Evolutionary conservation across 2,329 filamentous ascomycete species (phyloP).

Genomic region (Pseudogymnoascus sp.): DNA sequence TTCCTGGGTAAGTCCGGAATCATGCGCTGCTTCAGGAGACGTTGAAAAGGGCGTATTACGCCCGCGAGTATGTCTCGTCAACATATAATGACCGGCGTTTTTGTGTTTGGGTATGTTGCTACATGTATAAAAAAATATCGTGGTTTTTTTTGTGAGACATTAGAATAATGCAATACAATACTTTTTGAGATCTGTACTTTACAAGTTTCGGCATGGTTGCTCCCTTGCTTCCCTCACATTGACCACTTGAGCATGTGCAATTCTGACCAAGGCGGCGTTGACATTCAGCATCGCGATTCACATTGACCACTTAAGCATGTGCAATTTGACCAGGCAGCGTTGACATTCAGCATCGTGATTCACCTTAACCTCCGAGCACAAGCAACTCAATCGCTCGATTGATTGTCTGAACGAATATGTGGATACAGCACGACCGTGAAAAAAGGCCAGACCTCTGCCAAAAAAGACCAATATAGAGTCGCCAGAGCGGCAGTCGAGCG

Average conservation of each 20-base stretch:
- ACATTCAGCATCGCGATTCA: no score
- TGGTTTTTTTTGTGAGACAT: neutral
- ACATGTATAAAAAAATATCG: neutral
- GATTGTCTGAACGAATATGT: slow-evolving; percentile 2
- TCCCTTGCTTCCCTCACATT: neutral
- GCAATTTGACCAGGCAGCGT: neutral
- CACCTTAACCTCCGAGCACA: neutral
- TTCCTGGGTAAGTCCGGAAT: slow-evolving; percentile 92
- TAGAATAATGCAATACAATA: slow-evolving; percentile 1
- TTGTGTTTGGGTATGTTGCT: slow-evolving; percentile 4
- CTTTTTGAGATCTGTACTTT: slow-evolving; percentile 6
- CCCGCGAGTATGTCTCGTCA: slow-evolving; percentile 5
- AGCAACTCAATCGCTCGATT: neutral
- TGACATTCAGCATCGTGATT: neutral
- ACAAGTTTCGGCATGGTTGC: neutral
- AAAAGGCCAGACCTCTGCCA: neutral
- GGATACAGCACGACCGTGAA: neutral
- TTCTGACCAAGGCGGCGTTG: no score
- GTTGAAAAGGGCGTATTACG: slow-evolving; percentile 37
- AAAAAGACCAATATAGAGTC: neutral
- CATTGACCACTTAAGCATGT: no score
- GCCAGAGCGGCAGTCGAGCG: neutral
- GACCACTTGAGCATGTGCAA: neutral
- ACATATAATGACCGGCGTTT: slow-evolving; percentile 7
- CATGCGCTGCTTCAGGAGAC: slow-evolving; percentile 89